Base-by-base conservation (phyloP, 768 basidiomycete species). In the Serendipita sp. region DNA sequence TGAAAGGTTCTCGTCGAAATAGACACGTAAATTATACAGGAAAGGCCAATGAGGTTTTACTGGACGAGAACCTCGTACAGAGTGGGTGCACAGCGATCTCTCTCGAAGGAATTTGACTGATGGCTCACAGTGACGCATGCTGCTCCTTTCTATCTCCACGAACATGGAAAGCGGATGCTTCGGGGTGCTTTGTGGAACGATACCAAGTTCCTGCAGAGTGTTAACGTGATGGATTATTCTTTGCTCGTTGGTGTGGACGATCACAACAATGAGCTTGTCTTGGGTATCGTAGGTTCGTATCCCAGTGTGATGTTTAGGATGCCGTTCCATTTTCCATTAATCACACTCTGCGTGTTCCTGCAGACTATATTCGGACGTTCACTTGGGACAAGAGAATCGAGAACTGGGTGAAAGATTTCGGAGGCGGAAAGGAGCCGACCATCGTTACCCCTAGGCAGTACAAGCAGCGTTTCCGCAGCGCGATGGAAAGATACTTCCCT, bases 371-470 rank as follows among this genome's bases (percentile, higher is more conserved):
- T 68, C 87, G 93, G 7, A 93, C 92, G 2, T 95, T 94, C 71
- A 95, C 92, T 0, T 96, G 92, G 92, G 96, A 99, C 77, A 99
- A 99, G 78, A 93, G 92, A 69, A 77, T 99, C 16, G 96, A 98
- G 76, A 97, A 87, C 66, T 96, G 92, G 93, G 92, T 97, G 48
- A 99, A 98, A 72, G 96, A 98, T 69, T 86, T 91, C 1, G 76
- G 78, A 56, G 88, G 83, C 24, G 85, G 84, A 47, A 86, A 81
- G 70, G 95, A 95, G 68, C 95, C 96, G 0, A 98, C 95, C 0
- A 94, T 99, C 70, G 89, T 97, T 30, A 95, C 93, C 2, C 95
- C 95, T 2, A 92, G 86, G 72, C 91, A 94, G 73, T 98, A 98
- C 76, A 80, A 89, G 69, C 87, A 90, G 65, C 81, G 90, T 37